Base-by-base conservation (phyloP, 331 rosid genomes). In the Rhamnella rubrinervis region DNA sequence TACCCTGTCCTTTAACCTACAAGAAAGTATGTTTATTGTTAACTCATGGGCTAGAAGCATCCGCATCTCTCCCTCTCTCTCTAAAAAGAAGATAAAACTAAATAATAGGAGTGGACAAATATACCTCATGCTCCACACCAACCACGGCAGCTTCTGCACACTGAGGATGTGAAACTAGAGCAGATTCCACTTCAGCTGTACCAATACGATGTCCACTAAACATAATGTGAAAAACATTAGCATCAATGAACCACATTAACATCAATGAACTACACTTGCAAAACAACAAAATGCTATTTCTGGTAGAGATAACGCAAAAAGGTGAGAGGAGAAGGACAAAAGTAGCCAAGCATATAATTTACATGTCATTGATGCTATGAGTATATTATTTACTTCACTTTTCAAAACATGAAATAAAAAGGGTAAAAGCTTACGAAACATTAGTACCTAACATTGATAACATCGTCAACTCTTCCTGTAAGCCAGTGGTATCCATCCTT, bases 401-500 rank as follows among this genome's bases (percentile, higher is more conserved):
- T 47, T 61, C 31, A 19, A 61, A 28, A 40, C 31, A 62, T 63
- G 41, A 59, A 68, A 47, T 41, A 51, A 70, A 26, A 66, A 79
- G 71, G 63, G 37, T 20, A 70, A 65, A 53, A 59, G 55, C 51
- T 58, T 49, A 61, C 14, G 40, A 26, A 71, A 68, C 64, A 63
- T 73, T 62, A 68, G 66, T 81, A 93, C 98, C 98, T 91, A 66
- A 95, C 99, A 82, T 95, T 95, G 78, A 95, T 95, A 71, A 95
- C 99, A 74, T 95, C 99, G 14, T 95, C 99, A 77, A 95, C 99
- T 82, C 99, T 87, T 83, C 97, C 99, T n/a, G 99, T 95, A 60
- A 95, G 96, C 99, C 99, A 95, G 63, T 89, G 82, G 73, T 86
- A 95, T 74, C 99, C 99, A 77, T 95, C 97, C 81, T 91, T 89